Base-by-base conservation (phyloP, 805 yeast species). In the Metschnikowia matae region DNA sequence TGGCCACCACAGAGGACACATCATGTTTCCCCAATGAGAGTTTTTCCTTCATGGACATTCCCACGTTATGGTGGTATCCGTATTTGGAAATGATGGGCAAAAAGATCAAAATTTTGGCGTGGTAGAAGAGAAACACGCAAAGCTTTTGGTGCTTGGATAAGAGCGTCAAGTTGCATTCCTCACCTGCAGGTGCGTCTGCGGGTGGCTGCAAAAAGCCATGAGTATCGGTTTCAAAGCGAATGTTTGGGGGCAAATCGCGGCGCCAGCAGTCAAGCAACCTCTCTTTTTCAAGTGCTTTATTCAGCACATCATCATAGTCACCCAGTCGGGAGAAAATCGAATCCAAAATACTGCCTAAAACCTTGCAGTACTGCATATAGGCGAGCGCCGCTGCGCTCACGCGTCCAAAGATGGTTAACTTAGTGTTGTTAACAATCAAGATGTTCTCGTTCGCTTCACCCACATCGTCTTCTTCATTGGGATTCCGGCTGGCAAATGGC, bases 241-340 rank as follows among this genome's bases (percentile, higher is more conserved):
- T 69, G 37, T 77, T 75, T 0, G 65, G 37, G 1, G 95, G 89
- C 38, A 90, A 69, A 38, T 85, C 87, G 18, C 83, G 70, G 58
- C 88, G 74, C 97, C 97, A 90, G 44, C 79, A 70, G 57, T 89
- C 96, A 43, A 90, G 71, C 58, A 83, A 78, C 57, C 85, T 81
- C 61, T 90, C 96, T 37, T 62, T 62, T 18, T 59, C 60, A 10
- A 67, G 56, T 1, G 73, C 68, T 38, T 54, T 54, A 11, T 57
- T 58, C 31, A 47, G 53, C 44, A 62, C 64, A 5, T 59, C 63
- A 43, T 72, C 66, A 18, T 53, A 51, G 35, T 53, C 52, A 3
- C 73, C 80, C 55, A 71, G 78, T 62, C 91, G 78, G 45, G 83
- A 81, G 66, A 83, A 87, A 10, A 86, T 80, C 0, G 84, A 74